phyloP scores from a whole-genome alignment of 305 asterid species.

The Rubia peregrina region DNA sequence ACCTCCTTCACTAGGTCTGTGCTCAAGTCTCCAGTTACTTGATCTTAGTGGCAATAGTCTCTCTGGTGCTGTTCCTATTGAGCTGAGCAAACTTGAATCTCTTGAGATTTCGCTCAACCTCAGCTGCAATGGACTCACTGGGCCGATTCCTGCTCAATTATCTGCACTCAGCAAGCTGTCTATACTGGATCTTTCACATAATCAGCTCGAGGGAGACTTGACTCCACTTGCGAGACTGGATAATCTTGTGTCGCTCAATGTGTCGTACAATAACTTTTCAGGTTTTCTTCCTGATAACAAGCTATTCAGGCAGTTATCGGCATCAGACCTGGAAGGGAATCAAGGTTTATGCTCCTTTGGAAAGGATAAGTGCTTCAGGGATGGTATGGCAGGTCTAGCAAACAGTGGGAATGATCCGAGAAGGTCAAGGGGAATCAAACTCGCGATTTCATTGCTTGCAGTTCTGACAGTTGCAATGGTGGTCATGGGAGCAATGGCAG shows the following conservation, averaged over 20 bases:
- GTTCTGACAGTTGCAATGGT: constrained; percentile 35
- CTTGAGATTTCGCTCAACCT: constrained; percentile 41
- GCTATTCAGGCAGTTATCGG: constrained; percentile 34
- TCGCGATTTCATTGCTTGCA: constrained; percentile 36
- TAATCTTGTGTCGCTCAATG: constrained; percentile 32
- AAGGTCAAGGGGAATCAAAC: constrained; percentile 26
- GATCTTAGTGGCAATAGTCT: constrained; percentile 40
- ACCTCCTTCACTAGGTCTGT: constrained; percentile 35
- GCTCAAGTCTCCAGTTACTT: constrained; percentile 40
- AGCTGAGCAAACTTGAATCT: constrained; percentile 35
- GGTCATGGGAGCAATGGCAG: constrained; percentile 31
- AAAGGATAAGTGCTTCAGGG: constrained; percentile 26
- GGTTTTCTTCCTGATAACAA: constrained; percentile 42
- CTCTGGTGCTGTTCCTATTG: constrained; percentile 30
- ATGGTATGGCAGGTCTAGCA: constrained; percentile 10
- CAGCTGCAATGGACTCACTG: constrained; percentile 32
- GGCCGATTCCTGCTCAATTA: constrained; percentile 35
- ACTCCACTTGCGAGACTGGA: constrained; percentile 26
- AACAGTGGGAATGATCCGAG: constrained; percentile 17
- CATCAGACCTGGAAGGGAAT: constrained; percentile 32
- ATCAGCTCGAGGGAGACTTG: constrained; percentile 33
- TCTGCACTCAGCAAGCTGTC: constrained; percentile 36
- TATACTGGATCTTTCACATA: constrained; percentile 33
- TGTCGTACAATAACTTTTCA: constrained; percentile 35
- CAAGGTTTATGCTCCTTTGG: constrained; percentile 32